These are phyloP conservation scores for Trichosanthes truncata DNA, from an alignment of 306 rosid genomes.

Conservation along the genomic window DNA sequence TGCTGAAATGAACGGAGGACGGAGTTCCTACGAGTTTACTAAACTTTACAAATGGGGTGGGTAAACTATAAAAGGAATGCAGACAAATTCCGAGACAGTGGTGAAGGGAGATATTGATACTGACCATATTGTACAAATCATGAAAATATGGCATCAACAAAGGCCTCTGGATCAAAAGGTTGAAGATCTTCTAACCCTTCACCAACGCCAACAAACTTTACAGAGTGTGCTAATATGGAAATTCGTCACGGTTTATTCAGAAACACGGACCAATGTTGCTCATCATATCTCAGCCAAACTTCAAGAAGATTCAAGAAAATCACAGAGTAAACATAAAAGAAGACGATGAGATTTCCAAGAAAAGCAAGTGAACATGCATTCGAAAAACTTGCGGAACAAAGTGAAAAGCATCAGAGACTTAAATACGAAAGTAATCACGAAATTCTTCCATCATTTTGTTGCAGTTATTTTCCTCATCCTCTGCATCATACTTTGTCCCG, in stretches of 20 bases:
- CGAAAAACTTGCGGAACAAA: background rate
- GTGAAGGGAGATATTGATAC: background rate
- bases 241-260: constrained; percentile 15
- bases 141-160: constrained; percentile 81
- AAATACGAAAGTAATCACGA: constrained; percentile 15
- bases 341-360: background rate
- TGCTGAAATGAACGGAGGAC: background rate
- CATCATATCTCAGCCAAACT: constrained; percentile 7
- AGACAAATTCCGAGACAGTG: background rate
- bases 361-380: background rate
- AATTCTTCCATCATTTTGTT: constrained; percentile 10
- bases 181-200: constrained; percentile 90
- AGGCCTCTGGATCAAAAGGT: constrained; percentile 90
- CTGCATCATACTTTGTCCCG: background rate
- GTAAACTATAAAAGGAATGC: background rate
- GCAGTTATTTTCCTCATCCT: constrained; percentile 15
- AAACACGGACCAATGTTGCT: constrained; percentile 16
- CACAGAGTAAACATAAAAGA: background rate
- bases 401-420: constrained; percentile 13
- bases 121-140: constrained; percentile 10
- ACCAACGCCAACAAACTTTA: constrained; percentile 93
- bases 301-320: background rate
- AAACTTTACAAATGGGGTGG: background rate
- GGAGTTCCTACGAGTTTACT: background rate
- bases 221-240: constrained; percentile 14